phyloP scores from a whole-genome alignment of 2,329 filamentous ascomycete species.

The Fusarium burgessii region DNA sequence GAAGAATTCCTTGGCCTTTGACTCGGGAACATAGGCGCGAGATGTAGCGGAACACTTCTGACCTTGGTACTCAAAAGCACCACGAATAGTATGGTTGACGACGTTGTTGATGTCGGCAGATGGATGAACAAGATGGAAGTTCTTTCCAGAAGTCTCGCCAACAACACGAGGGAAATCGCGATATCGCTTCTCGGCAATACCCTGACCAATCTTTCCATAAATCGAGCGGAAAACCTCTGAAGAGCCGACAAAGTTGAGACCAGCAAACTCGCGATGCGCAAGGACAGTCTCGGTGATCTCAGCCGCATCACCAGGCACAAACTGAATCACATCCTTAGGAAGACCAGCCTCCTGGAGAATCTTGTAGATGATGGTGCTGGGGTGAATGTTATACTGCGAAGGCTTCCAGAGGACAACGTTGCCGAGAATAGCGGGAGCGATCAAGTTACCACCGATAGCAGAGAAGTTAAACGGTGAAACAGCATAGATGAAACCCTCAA shows the following conservation, averaged over 20 bases:
- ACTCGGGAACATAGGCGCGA: conserved; percentile 82
- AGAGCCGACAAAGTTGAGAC: conserved; percentile 95
- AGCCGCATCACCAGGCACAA: conserved; percentile 87
- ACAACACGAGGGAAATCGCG: conserved; percentile 87
- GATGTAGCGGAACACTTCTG: conserved; percentile 93
- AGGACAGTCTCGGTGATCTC: conserved; percentile 84
- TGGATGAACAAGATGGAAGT: conserved; percentile 86
- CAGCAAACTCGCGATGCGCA: conserved; percentile 81
- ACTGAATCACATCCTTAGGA: conserved; percentile 89
- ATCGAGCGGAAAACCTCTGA: conserved; percentile 90
- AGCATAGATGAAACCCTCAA: conserved; percentile 95
- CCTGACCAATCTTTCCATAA: conserved; percentile 85
- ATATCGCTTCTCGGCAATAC: conserved; percentile 85
- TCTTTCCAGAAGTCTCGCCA: conserved; percentile 92
- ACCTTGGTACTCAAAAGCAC: conserved; percentile 90
- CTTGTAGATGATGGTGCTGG: conserved; percentile 89
- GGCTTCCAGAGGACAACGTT: conserved; percentile 98
- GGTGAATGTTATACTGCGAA: conserved; percentile 84
- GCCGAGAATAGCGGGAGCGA: conserved; percentile 86
- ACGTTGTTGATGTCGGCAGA: conserved; percentile 83
- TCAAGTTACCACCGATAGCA: conserved; percentile 88
- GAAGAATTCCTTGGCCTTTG: conserved; percentile 78
- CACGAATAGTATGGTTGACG: conserved; percentile 84
- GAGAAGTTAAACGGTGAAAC: conserved; percentile 97
- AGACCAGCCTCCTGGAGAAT: conserved; percentile 93